These are phyloP conservation scores for Yamadazyma mexicana DNA, from an alignment of 1,139 yeast species.

Conservation along the genomic window DNA sequence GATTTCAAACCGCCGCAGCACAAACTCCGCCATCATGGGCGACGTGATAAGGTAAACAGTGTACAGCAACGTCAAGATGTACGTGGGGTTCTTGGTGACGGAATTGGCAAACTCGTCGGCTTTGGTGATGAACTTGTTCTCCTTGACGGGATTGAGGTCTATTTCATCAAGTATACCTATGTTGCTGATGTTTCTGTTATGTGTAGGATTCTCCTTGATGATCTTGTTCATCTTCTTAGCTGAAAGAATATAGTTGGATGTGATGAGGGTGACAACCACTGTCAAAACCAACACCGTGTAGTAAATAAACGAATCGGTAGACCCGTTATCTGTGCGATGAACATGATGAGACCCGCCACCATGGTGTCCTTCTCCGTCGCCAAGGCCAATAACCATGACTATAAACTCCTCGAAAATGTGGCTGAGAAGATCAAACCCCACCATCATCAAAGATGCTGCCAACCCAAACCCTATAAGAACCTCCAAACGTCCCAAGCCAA, in stretches of 20 bases:
- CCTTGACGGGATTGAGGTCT: constrained; percentile 4
- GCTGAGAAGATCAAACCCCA: constrained; percentile 84
- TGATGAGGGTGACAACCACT: constrained; percentile 32
- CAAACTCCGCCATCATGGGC: constrained; percentile 34
- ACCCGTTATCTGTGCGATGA: constrained; percentile 39
- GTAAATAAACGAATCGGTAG: constrained; percentile 21
- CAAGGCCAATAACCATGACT: constrained; percentile 46
- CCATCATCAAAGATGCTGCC: constrained; percentile 81
- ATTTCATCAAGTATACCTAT: constrained; percentile 13
- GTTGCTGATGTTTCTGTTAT: constrained; percentile 16
- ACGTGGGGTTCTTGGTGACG: constrained; percentile 56
- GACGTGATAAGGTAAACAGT: constrained; percentile 36
- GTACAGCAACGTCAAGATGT: constrained; percentile 59
- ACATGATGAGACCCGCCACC: constrained; percentile 51
- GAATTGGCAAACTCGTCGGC: constrained; percentile 14
- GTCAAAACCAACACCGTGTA: constrained; percentile 29
- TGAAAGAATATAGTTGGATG: constrained; percentile 38
- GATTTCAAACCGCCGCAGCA: constrained; percentile 30
- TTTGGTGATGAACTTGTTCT: constrained; percentile 11
- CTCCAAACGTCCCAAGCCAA: constrained; percentile 87
- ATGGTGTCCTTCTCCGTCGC: constrained; percentile 24
- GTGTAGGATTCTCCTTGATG: constrained; percentile 20
- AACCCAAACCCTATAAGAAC: constrained; percentile 86
- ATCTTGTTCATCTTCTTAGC: constrained; percentile 36
- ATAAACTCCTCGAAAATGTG: constrained; percentile 80